Conservation (phyloP, 2,329 filamentous ascomycete genomes). For the Fusarium oxysporum region DNA sequence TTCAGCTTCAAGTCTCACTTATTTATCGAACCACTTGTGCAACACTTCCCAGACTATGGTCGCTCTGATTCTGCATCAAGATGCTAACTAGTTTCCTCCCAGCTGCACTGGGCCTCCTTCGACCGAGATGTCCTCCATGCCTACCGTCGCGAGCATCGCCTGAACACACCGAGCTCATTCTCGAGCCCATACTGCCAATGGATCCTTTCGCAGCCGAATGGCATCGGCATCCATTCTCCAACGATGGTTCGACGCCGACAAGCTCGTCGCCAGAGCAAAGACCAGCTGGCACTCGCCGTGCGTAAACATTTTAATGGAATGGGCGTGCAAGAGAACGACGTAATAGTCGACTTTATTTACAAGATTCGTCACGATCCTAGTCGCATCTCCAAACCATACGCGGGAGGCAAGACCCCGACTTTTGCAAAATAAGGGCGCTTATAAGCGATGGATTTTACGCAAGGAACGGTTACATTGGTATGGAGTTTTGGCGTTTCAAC, state of each 20-base stretch:
- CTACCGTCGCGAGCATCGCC: conserved; percentile 79
- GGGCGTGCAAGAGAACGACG: conserved; percentile 83
- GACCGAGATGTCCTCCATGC: conserved; percentile 75
- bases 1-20: background rate
- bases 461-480: conserved; percentile 25
- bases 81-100: conserved; percentile 28
- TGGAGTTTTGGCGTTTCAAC: conserved; percentile 38
- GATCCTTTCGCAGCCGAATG: conserved; percentile 69
- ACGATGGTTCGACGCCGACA: conserved; percentile 77
- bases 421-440: conserved; percentile 26
- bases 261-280: conserved; percentile 75
- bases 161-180: conserved; percentile 78
- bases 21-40: background rate
- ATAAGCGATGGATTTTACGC: conserved; percentile 11
- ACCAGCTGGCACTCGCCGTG: conserved; percentile 77
- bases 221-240: conserved; percentile 78
- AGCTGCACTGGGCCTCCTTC: conserved; percentile 76
- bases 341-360: conserved; percentile 83
- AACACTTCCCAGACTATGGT: background rate
- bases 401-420: conserved; percentile 6
- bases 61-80: background rate
- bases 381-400: conserved; percentile 42
- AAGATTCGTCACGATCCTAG: conserved; percentile 62
- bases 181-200: conserved; percentile 71
- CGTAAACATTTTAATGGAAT: conserved; percentile 87